phyloP scores from a whole-genome alignment of 2,329 filamentous ascomycete species.

The Xylariaceae sp. region DNA sequence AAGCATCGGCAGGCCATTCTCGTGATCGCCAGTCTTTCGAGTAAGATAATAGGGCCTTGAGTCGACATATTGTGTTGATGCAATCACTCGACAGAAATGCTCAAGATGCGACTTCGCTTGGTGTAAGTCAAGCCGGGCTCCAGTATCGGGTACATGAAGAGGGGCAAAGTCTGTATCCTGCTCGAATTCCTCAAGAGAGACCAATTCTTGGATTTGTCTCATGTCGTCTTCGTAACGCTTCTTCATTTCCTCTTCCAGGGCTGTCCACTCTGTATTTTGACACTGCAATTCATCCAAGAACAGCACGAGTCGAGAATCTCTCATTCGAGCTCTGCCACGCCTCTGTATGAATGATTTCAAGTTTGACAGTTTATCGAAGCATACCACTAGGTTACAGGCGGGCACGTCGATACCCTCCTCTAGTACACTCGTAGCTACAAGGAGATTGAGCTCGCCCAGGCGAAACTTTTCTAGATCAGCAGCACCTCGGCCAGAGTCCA shows the following conservation, averaged over 20 bases:
- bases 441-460: constrained; percentile 48
- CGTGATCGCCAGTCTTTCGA: constrained; percentile 27
- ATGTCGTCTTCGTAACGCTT: constrained; percentile 61
- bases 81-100: constrained; percentile 71
- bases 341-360: constrained; percentile 58
- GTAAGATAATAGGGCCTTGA: constrained; percentile 64
- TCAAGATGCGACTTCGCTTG: constrained; percentile 73
- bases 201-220: constrained; percentile 42
- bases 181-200: constrained; percentile 42
- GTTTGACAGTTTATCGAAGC: constrained; percentile 46
- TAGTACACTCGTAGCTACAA: constrained; percentile 60
- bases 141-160: constrained; percentile 37
- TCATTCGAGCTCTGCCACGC: constrained; percentile 48
- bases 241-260: constrained; percentile 71
- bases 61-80: constrained; percentile 56
- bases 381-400: constrained; percentile 58
- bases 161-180: constrained; percentile 25
- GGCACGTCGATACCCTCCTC: constrained; percentile 67
- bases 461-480: constrained; percentile 47
- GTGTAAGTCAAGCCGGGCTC: constrained; percentile 66
- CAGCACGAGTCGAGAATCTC: constrained; percentile 45
- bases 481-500: constrained; percentile 24
- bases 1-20: constrained; percentile 25
- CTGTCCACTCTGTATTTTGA: constrained; percentile 50
- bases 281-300: constrained; percentile 31